Evolutionary conservation across 768 basidiomycete genomes (phyloP), one percentile per base, ranked within the genome.

Genomic region (Boletus rex-veris): DNA sequence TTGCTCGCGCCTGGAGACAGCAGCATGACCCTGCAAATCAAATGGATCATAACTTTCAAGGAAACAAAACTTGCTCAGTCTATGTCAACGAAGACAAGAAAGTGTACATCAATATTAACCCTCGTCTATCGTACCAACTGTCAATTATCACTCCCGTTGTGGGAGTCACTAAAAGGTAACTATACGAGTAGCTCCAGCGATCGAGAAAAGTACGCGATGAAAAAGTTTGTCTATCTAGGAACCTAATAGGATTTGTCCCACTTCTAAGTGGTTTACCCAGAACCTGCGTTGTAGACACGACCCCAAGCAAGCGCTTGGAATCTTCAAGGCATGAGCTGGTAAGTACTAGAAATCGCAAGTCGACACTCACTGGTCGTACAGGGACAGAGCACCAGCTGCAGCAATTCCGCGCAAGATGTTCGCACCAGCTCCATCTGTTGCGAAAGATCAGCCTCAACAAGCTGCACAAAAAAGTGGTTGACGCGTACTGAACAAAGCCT

Each of bases 361-460:
- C 6, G 30, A 31, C 19, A 54, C 66, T 59, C 46, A 75, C 76
- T 83, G 80, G 73, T 85, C 83, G 73, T 84, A 85, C 48, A 85
- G 64, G 28, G 83, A 81, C 62, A 85, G 68, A 56, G 82, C 84
- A 71, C 83, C 72, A 19, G 72, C 73, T n/a, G 65, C 65, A 7
- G 73, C 73, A n/a, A 74, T 56, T 69, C 84, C 81, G 68, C 83
- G 82, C 62, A 84, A 49, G 45, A 75, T 73, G 64, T 80, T 80
- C 53, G 78, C 80, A 59, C 80, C 81, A 53, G 80, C 82, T 62
- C 83, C 81, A 70, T 80, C 83, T 82, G 73, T 76, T 21, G 24
- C 38, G 12, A 44, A 42, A 15, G 7, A 46, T 61, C 10, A 54
- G 45, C 26, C 5, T 38, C n/a, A 3, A 11, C 19, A 18, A 3